Percentiles rank a stretch among this genome's conserved stretches.
These are phyloP conservation scores for Microsporum audouinii DNA, from an alignment of 2,329 filamentous ascomycete species.

Conservation along the genomic window DNA sequence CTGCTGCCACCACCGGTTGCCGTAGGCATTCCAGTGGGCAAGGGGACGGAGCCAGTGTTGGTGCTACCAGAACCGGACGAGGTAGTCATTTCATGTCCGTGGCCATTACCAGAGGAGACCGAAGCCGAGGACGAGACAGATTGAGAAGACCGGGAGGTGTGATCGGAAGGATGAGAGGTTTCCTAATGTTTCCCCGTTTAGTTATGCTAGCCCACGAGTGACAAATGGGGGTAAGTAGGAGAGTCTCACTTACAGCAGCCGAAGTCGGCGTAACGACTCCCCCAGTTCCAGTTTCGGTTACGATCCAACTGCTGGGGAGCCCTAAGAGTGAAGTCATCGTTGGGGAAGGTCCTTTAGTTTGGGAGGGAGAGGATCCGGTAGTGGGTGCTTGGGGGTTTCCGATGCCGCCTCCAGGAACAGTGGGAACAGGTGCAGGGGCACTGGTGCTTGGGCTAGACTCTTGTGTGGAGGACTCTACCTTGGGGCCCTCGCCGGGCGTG, in stretches of 20 bases:
- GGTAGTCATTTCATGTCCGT: background rate
- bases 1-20: background rate
- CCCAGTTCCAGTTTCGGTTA: constrained; percentile 61
- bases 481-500: constrained; percentile 35
- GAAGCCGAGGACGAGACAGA: background rate
- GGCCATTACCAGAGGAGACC: background rate
- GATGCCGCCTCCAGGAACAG: background rate
- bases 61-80: background rate
- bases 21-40: background rate
- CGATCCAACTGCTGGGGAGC: constrained; percentile 70
- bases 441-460: constrained; percentile 46
- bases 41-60: background rate
- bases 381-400: constrained; percentile 6
- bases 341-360: constrained; percentile 30
- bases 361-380: background rate
- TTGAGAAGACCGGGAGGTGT: background rate
- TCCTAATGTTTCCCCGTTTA: constrained; percentile 14
- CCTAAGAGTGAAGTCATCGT: constrained; percentile 35
- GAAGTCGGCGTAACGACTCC: constrained; percentile 65
- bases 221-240: constrained; percentile 14
- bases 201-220: background rate
- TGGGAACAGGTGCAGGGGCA: background rate
- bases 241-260: constrained; percentile 53
- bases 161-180: constrained; percentile 6
- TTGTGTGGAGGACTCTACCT: constrained; percentile 43